Evolutionary conservation across 306 rosid genomes (phyloP), one percentile per base, ranked within the genome.

Genomic region (Bauhinia variegata): DNA sequence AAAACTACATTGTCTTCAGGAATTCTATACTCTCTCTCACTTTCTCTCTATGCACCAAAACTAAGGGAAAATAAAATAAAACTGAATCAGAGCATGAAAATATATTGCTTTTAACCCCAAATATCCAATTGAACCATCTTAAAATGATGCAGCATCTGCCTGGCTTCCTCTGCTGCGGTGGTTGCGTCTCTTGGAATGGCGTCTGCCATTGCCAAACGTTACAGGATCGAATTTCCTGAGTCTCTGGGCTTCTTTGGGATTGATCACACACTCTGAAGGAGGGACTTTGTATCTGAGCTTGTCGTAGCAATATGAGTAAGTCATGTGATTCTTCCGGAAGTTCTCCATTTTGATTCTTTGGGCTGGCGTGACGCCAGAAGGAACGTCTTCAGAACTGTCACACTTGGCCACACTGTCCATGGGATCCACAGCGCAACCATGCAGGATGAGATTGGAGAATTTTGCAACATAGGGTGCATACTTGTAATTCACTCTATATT

Each of bases 301-400:
- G 72, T 93, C 97, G 31, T 89, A 89, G 76, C 98, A 93, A 39
- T 93, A 89, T 41, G 98, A 89, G 83, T 93, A 93, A 65, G 97
- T 93, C 88, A 93, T 75, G 84, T 89, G 89, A 68, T 85, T 93
- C 85, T 58, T 78, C 83, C 97, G 81, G 47, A 88, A 65, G 34
- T 77, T 77, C 9, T 83, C 85, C 97, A 93, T 89, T 62, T 82
- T 84, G 43, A 55, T 61, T 61, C 82, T 84, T 65, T 88, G 89
- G 0, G 28, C 4, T 0, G 72, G 68, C 10, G 86, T 78, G 42
- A 89, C 60, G 28, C 78, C 83, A 6, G 80, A 67, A 54, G 89
- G 93, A 52, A 89, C 63, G 5, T 50, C 60, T 58, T 76, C 70
- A 3, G 88, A 79, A 39, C 18, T 74, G 54, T 84, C 92, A 49